Evolutionary conservation across 306 rosid species (phyloP), one percentile per base, ranked within the genome.

Genomic region (Trichosanthes cucumerina): DNA sequence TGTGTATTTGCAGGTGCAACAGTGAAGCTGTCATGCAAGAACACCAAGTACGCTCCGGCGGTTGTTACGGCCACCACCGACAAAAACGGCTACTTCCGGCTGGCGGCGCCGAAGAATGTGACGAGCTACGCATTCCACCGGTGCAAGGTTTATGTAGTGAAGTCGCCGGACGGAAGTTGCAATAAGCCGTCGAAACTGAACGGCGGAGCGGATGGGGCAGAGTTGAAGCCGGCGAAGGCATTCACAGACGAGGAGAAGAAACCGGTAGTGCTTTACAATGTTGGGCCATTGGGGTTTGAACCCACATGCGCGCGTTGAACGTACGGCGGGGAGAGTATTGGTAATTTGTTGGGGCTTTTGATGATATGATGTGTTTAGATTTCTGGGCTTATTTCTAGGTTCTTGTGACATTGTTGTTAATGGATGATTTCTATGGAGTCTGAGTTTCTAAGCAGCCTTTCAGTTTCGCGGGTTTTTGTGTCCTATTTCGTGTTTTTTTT

Each of bases 241-340:
- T 88, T 64, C 41, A 1, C 60, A 13, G 77, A 79, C 54, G 56
- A 43, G 5, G 4, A 82, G 69, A 89, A 87, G 69, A 84, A 78
- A 7, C 90, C 91, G 0, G 89, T 85, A 46, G 0, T 86, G 16
- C 95, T 92, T 52, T 95, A 85, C 89, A 76, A 75, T 18, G 97
- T 88, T 31, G 96, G 93, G 7, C 97, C 97, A 13, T 81, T 95
- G 36, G 93, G 96, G 3, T 91, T 89, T 28, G 95, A 92, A 75
- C 94, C 97, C 54, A 85, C 80, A 14, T 92, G 98, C 60, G 77
- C 84, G n/a, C 44, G 43, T 69, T 79, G 77, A 78, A 7, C 7
- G 47, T 8, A 0, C 23, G 19, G 43, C 0, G 11, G 72, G 71
- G 69, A 43, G 6, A 63, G n/a, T 15, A 1, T 8, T 36, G 73